phyloP scores from a whole-genome alignment of 2,329 filamentous ascomycete species.

The Alternaria novae-zelandiae region DNA sequence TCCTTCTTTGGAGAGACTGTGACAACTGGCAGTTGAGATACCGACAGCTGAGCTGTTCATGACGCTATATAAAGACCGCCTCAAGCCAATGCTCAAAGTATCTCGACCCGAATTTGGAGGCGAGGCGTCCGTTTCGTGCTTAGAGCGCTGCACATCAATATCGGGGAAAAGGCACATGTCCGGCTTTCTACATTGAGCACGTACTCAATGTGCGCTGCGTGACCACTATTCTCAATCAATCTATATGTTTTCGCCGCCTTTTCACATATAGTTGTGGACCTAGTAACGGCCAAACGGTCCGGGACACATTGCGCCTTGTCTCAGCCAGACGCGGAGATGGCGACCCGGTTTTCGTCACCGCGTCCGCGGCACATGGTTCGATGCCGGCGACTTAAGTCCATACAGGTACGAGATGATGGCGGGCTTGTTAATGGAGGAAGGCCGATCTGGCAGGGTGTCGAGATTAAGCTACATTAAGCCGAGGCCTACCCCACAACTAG shows the following conservation, averaged over 20 bases:
- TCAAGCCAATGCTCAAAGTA: background rate
- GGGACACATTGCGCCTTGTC: slow-evolving; percentile 24
- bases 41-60: background rate
- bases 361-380: slow-evolving; percentile 5
- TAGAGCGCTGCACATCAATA: slow-evolving; percentile 26
- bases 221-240: slow-evolving; percentile 43
- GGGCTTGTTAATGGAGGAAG: slow-evolving; percentile 1
- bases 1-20: background rate
- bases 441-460: slow-evolving; percentile 2
- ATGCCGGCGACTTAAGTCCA: background rate
- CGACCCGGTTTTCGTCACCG: slow-evolving; percentile 6
- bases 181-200: slow-evolving; percentile 13
- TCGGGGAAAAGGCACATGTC: slow-evolving; percentile 25
- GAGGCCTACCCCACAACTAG: slow-evolving; percentile 14
- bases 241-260: slow-evolving; percentile 41
- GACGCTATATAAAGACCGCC: slow-evolving; percentile 27
- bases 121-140: slow-evolving; percentile 15
- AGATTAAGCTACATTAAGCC: slow-evolving; percentile 23
- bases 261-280: slow-evolving; percentile 21
- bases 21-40: background rate
- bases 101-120: slow-evolving; percentile 13
- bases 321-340: slow-evolving; percentile 3
- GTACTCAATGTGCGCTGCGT: slow-evolving; percentile 22
- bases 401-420: background rate
- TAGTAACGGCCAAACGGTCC: slow-evolving; percentile 46